These are phyloP conservation scores for Xylariaceae sp. DNA, from an alignment of 2,329 filamentous ascomycete genomes.

Conservation along the genomic window DNA sequence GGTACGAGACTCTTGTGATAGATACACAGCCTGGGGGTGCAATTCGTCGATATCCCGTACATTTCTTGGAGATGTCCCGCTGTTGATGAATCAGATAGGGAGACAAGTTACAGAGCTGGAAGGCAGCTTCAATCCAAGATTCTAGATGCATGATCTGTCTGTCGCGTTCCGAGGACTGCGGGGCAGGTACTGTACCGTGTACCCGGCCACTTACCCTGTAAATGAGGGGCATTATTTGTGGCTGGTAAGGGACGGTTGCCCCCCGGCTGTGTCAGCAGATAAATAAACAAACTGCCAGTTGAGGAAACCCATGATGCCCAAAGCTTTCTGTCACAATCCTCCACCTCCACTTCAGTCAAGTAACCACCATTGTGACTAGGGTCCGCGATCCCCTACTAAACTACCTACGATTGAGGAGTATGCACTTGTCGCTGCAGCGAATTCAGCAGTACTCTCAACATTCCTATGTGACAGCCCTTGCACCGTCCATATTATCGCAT, in stretches of 20 bases:
- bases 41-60: no score
- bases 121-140: no score
- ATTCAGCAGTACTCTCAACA: constrained; percentile 10
- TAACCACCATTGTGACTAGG: constrained; percentile 17
- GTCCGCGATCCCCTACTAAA: constrained; percentile 20
- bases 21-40: no score
- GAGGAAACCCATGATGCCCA: constrained; percentile 23
- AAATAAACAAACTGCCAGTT: constrained; percentile 37
- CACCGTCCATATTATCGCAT: constrained; percentile 20
- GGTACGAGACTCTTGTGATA: no score
- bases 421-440: constrained; percentile 13
- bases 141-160: no score
- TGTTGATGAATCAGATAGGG: no score
- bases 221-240: constrained; percentile 21
- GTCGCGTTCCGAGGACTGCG: no score
- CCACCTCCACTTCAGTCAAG: neutral
- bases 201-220: neutral
- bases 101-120: no score
- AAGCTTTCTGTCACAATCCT: constrained; percentile 3
- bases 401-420: constrained; percentile 6
- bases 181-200: neutral
- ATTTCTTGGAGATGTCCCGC: no score
- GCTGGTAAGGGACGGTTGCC: constrained; percentile 17
- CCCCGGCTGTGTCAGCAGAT: constrained; percentile 23
- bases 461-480: constrained; percentile 18